Conservation (phyloP, 176 grass and related monocot genomes). For the Leersia perrieri region DNA sequence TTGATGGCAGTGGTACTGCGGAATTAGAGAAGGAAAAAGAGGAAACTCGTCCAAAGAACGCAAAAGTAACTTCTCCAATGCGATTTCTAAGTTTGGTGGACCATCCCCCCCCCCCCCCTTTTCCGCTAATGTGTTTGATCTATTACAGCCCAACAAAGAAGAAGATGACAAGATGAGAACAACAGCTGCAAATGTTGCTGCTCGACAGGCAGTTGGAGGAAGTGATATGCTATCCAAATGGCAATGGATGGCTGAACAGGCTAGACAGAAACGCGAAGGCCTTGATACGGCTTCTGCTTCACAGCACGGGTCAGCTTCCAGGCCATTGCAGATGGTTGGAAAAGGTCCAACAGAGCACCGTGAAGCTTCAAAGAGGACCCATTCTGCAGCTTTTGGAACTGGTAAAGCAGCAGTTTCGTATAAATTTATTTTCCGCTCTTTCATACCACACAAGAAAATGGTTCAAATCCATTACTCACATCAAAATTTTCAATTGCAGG, state of each 20-base stretch:
- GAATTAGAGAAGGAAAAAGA: slow-evolving; percentile 94
- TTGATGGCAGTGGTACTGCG: slow-evolving; percentile 42
- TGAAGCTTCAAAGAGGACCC: slow-evolving; percentile 69
- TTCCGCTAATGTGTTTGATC: slow-evolving; percentile 33
- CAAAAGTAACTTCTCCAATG: slow-evolving; percentile 57
- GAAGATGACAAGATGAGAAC: slow-evolving; percentile 99
- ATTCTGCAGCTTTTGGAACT: slow-evolving; percentile 35
- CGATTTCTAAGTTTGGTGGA: slow-evolving; percentile 7
- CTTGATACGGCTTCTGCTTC: slow-evolving; percentile 20
- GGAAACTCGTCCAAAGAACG: slow-evolving; percentile 70
- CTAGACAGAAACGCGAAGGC: slow-evolving; percentile 79
- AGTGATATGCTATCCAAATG: slow-evolving; percentile 96
- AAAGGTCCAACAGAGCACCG: slow-evolving; percentile 53
- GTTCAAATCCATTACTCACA: neutral
- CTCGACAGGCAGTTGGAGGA: slow-evolving; percentile 82
- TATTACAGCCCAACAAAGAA: slow-evolving; percentile 82
- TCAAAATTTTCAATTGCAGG: slow-evolving; percentile 34
- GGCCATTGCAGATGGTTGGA: slow-evolving; percentile 22
- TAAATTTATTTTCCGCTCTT: neutral
- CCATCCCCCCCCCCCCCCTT: neutral
- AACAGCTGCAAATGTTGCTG: slow-evolving; percentile 90
- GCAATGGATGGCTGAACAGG: slow-evolving; percentile 98
- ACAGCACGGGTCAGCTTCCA: slow-evolving; percentile 25
- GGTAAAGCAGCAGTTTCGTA: slow-evolving; percentile 33
- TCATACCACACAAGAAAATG: neutral